Conservation (phyloP, 2,329 filamentous ascomycete genomes). For the Calycina herbarum region DNA sequence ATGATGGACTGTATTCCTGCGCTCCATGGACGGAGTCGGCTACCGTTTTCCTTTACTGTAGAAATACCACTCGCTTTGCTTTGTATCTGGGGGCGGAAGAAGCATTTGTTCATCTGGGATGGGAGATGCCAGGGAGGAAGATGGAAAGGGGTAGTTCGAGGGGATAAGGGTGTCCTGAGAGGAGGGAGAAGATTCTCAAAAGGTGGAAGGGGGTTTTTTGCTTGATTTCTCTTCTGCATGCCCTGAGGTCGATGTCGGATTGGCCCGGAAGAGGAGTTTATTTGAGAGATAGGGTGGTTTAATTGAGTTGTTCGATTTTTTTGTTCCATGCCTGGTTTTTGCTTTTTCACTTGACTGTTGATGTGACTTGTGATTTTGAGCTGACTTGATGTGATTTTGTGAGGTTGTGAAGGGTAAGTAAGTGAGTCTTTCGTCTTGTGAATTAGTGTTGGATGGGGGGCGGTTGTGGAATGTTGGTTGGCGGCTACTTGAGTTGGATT, state of each 20-base stretch:
- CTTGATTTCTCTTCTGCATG: slow-evolving; percentile 5
- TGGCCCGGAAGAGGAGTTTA: not conserved
- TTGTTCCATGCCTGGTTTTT: not conserved
- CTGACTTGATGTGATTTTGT: not conserved
- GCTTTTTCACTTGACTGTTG: not conserved
- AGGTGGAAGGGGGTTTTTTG: not conserved
- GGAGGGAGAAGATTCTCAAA: not conserved
- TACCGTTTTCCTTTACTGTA: slow-evolving; percentile 10
- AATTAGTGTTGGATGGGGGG: not conserved
- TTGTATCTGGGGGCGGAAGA: not conserved
- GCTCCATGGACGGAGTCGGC: too few relatives aligned
- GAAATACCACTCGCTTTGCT: slow-evolving; percentile 17
- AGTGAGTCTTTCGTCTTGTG: slow-evolving; percentile 19
- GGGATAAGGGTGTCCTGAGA: not conserved
- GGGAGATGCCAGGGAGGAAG: slow-evolving; percentile 4
- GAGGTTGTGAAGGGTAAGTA: too few relatives aligned
- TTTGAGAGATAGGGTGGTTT: slow-evolving; percentile 26
- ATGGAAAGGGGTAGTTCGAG: not conserved
- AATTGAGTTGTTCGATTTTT: slow-evolving; percentile 16
- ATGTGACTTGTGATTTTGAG: not conserved
- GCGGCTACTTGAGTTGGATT: not conserved
- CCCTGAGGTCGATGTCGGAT: not conserved
- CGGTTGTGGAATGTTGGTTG: not conserved
- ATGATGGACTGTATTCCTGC: too few relatives aligned
- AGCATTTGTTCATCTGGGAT: slow-evolving; percentile 13